Percentiles rank a stretch among this genome's conserved stretches.
phyloP scores from a whole-genome alignment of 768 basidiomycete genomes.

The Pulveroboletus sp. region DNA sequence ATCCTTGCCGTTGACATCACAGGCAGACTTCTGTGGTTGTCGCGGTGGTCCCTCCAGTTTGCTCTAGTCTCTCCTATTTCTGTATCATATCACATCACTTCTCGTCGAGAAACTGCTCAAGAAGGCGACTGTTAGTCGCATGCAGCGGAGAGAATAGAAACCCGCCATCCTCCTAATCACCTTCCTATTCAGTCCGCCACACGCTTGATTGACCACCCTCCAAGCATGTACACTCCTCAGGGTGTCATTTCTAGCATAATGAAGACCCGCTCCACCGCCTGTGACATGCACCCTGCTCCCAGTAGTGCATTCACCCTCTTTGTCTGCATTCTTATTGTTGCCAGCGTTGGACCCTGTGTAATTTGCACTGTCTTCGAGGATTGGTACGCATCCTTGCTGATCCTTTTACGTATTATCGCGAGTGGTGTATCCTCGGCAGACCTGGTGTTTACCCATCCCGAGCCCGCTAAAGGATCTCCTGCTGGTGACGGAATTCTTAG shows the following conservation, averaged over 20 bases:
- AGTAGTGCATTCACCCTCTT: constrained; percentile 2
- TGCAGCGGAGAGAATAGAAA: too few species aligned
- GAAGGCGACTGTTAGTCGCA: too few species aligned
- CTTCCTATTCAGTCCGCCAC: background rate
- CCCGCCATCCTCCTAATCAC: background rate
- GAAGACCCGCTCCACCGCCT: background rate
- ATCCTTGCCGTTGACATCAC: too few species aligned
- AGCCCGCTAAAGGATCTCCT: constrained; percentile 20
- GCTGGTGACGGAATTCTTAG: constrained; percentile 26
- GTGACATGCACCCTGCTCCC: too few species aligned
- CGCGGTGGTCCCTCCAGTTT: too few species aligned
- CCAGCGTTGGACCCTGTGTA: constrained; percentile 18
- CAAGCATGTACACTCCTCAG: background rate
- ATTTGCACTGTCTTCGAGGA: constrained; percentile 18
- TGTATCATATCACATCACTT: too few species aligned
- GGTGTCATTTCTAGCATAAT: background rate
- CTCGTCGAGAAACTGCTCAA: too few species aligned
- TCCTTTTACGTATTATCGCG: constrained; percentile 26
- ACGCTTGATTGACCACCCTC: background rate
- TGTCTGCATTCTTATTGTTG: constrained; percentile 18
- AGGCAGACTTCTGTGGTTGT: too few species aligned
- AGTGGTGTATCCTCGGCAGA: constrained; percentile 24
- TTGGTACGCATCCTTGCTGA: constrained; percentile 25
- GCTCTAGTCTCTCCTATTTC: too few species aligned
- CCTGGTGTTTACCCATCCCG: constrained; percentile 17